phyloP scores from a whole-genome alignment of 345 rosid species.

The Euphorbia tirucalli region DNA sequence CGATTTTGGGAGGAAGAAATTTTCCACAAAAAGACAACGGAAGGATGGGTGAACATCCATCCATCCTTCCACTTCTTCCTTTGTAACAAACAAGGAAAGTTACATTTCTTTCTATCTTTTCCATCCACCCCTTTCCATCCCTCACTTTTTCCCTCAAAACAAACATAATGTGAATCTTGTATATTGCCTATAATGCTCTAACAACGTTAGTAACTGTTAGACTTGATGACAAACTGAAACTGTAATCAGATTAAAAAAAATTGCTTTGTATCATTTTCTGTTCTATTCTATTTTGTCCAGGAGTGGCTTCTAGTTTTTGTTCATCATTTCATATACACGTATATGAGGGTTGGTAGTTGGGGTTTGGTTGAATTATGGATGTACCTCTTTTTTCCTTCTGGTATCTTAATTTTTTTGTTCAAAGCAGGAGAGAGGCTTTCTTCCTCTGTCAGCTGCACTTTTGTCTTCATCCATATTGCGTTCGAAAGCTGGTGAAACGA shows the following conservation, averaged over 20 bases:
- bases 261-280: not conserved
- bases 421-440: slow-evolving; percentile 94
- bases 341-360: not conserved
- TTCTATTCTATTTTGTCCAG: not conserved
- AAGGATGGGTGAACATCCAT: too few relatives aligned
- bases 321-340: not conserved
- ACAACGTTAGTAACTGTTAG: not conserved
- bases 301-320: not conserved
- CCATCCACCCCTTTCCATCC: too few relatives aligned
- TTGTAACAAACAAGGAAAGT: too few relatives aligned
- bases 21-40: too few relatives aligned
- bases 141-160: too few relatives aligned
- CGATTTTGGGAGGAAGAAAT: too few relatives aligned
- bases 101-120: too few relatives aligned
- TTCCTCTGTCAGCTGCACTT: slow-evolving; percentile 90
- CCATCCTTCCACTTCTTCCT: too few relatives aligned
- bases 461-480: slow-evolving; percentile 63
- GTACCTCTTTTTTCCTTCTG: not conserved
- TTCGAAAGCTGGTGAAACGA: slow-evolving; percentile 52
- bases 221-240: not conserved
- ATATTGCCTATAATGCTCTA: not conserved
- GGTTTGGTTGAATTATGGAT: slow-evolving; percentile 1
- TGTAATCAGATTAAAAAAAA: not conserved
- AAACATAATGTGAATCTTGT: too few relatives aligned
- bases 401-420: slow-evolving; percentile 32